These are phyloP conservation scores for Quercus berberidifolia DNA, from an alignment of 306 rosid genomes.

Conservation along the genomic window DNA sequence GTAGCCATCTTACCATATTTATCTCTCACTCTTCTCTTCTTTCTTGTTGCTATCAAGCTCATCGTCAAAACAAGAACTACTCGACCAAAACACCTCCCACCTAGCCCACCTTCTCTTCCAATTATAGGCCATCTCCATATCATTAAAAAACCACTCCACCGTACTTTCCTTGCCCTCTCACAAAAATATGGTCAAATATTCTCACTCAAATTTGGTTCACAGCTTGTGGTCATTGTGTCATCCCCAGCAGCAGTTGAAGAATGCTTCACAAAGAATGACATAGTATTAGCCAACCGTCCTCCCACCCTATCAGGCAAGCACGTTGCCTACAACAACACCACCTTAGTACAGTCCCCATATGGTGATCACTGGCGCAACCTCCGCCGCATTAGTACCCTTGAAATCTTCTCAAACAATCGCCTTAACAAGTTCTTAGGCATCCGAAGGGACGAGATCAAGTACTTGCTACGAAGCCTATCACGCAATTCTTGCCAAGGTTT, in stretches of 20 bases:
- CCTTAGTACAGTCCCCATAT: constrained; percentile 21
- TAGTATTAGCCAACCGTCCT: constrained; percentile 49
- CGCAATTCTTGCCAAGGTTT: neutral
- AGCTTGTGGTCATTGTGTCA: constrained; percentile 38
- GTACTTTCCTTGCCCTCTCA: too few relatives aligned
- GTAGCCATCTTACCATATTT: too few relatives aligned
- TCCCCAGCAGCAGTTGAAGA: constrained; percentile 46
- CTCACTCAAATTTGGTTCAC: constrained; percentile 30
- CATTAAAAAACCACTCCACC: too few relatives aligned
- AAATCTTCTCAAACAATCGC: constrained; percentile 47
- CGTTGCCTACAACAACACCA: constrained; percentile 44
- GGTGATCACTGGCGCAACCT: constrained; percentile 85
- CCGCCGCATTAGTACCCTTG: constrained; percentile 59
- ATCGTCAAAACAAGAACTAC: neutral
- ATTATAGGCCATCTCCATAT: too few relatives aligned
- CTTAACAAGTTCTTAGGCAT: constrained; percentile 21
- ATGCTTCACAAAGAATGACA: constrained; percentile 68
- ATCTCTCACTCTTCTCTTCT: neutral
- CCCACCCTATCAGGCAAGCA: constrained; percentile 23
- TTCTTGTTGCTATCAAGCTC: constrained; percentile 27
- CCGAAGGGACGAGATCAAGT: constrained; percentile 41
- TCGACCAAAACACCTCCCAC: too few relatives aligned
- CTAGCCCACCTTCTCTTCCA: too few relatives aligned
- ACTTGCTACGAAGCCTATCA: constrained; percentile 25
- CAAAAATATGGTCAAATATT: constrained; percentile 36